A percentile compares a stretch with the other conserved stretches of the same genome.
Conservation (phyloP, 768 basidiomycete species). For the Lactarius trivialis region DNA sequence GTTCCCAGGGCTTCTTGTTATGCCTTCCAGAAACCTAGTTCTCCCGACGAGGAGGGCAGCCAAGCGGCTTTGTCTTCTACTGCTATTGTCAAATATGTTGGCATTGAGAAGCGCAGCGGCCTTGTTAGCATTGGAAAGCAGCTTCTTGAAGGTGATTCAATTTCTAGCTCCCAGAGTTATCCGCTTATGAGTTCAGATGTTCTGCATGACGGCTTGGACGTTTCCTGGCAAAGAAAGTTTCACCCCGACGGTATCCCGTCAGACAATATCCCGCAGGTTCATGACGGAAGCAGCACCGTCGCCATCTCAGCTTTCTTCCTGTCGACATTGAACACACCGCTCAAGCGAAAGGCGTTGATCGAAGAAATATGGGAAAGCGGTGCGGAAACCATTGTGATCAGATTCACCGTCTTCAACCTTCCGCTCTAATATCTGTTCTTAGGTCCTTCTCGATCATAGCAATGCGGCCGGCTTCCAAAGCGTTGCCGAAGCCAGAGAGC, state of each 20-base stretch:
- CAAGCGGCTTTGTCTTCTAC: slow-evolving; percentile 42
- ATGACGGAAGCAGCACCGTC: slow-evolving; percentile 46
- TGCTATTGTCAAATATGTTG: slow-evolving; percentile 55
- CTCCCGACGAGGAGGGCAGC: slow-evolving; percentile 22
- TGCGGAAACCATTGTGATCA: slow-evolving; percentile 67
- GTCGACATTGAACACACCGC: slow-evolving; percentile 56
- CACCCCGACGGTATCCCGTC: slow-evolving; percentile 40
- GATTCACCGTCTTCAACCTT: neutral
- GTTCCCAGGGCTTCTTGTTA: slow-evolving; percentile 55
- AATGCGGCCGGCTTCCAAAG: slow-evolving; percentile 67
- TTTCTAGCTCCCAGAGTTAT: slow-evolving; percentile 3
- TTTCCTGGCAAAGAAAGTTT: slow-evolving; percentile 55
- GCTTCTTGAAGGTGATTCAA: slow-evolving; percentile 46
- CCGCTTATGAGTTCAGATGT: slow-evolving; percentile 35
- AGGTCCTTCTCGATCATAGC: slow-evolving; percentile 86
- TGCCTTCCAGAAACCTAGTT: slow-evolving; percentile 47
- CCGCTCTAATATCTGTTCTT: neutral
- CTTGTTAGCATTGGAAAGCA: slow-evolving; percentile 60
- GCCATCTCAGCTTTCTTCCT: slow-evolving; percentile 85
- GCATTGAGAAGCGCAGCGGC: slow-evolving; percentile 72
- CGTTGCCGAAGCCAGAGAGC: slow-evolving; percentile 72
- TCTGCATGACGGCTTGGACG: slow-evolving; percentile 38
- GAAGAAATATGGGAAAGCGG: slow-evolving; percentile 91
- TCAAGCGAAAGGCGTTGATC: slow-evolving; percentile 59
- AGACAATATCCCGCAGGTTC: slow-evolving; percentile 35